Percentiles rank a stretch among this genome's conserved stretches.
Evolutionary conservation across 139 green algal genomes (phyloP).

Genomic region (Zygnema circumcarinatum): DNA sequence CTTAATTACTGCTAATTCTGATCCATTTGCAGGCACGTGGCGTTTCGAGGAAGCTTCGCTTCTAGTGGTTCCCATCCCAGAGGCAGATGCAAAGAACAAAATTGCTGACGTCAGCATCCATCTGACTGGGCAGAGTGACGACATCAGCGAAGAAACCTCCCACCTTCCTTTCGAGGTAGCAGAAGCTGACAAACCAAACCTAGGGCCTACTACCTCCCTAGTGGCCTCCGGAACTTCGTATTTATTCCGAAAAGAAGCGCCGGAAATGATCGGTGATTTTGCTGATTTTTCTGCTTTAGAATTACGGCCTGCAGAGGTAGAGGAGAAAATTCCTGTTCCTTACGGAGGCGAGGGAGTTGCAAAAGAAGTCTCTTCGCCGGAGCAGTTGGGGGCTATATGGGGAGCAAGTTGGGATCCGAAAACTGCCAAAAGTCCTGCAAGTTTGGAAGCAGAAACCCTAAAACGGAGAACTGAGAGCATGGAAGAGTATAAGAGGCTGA

Average conservation of each 20-base stretch:
- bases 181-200: background rate
- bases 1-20: too few relatives aligned
- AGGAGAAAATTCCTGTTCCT: background rate
- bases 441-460: background rate
- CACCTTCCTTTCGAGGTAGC: background rate
- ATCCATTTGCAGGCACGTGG: slow-evolving; percentile 27
- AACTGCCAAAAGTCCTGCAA: too few relatives aligned
- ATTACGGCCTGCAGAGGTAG: background rate
- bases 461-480: background rate
- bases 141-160: background rate
- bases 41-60: slow-evolving; percentile 2
- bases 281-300: background rate
- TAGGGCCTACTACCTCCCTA: background rate
- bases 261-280: background rate
- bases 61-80: background rate
- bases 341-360: background rate
- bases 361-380: background rate
- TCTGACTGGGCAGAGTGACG: background rate
- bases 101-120: slow-evolving; percentile 6
- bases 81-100: background rate
- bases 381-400: background rate
- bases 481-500: background rate
- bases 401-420: background rate
- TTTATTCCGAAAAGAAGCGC: background rate
- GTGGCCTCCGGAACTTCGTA: background rate